phyloP scores from a whole-genome alignment of 176 grass and related monocot species.

The Lolium perenne region DNA sequence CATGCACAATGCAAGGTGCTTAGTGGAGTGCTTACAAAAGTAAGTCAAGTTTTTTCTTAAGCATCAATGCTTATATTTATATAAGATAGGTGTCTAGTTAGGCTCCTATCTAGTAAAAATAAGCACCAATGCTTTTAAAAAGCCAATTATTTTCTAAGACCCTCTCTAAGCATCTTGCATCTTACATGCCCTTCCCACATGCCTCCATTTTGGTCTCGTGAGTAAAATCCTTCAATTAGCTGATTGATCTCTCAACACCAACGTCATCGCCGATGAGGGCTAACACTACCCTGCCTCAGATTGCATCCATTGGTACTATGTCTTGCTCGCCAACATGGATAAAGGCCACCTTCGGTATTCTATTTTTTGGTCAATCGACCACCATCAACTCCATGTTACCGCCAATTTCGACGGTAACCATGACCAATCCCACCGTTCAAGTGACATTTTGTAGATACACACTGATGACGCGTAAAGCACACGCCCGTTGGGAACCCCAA shows the following conservation, averaged over 20 bases:
- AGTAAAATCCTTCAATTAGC: background rate
- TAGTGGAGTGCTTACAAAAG: no score
- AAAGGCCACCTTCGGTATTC: background rate
- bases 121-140: no score
- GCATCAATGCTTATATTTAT: no score
- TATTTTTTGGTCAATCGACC: background rate
- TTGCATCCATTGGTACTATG: background rate
- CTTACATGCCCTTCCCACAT: no score
- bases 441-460: background rate
- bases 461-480: no score
- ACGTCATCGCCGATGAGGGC: background rate
- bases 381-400: background rate
- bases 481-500: no score
- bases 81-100: no score
- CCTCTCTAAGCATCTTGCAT: no score
- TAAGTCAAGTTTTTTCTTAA: no score
- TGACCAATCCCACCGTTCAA: background rate
- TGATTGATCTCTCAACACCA: background rate
- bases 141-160: no score
- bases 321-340: background rate
- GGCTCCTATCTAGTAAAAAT: no score
- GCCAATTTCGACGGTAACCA: background rate
- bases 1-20: no score
- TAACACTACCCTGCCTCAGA: fast-evolving
- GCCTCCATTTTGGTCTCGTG: background rate